Evolutionary conservation across 768 basidiomycete genomes (phyloP).

Genomic region (Trametes sanguinea): DNA sequence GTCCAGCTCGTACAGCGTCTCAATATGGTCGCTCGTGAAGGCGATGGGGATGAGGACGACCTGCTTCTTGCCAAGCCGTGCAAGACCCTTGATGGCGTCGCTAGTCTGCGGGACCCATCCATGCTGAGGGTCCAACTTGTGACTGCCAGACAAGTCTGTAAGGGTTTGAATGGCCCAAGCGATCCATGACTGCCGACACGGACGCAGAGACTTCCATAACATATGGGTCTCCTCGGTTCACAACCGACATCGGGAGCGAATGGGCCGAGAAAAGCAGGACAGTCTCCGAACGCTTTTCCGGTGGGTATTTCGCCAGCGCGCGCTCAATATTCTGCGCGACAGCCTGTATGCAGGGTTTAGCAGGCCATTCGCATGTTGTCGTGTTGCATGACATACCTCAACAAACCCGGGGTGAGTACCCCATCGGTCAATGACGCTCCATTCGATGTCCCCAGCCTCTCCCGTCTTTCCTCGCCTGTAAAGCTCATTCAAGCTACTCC

Average conservation of each 20-base stretch:
- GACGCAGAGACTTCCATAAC: conserved; percentile 92
- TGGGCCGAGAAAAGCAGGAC: conserved; percentile 96
- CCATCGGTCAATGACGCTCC: conserved; percentile 99
- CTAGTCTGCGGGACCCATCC: conserved; percentile 98
- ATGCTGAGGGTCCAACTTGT: conserved; percentile 94
- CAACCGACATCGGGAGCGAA: conserved; percentile 96
- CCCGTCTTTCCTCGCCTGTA: conserved; percentile 66
- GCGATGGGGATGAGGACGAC: conserved; percentile 91
- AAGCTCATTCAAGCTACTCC: conserved; percentile 94
- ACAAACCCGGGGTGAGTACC: conserved; percentile 93
- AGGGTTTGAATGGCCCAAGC: conserved; percentile 76
- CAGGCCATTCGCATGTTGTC: neutral
- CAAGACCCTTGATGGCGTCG: conserved; percentile 86
- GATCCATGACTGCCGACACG: conserved; percentile 91
- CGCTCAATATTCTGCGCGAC: conserved; percentile 86
- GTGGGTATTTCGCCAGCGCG: conserved; percentile 78
- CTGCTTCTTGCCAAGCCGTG: conserved; percentile 73
- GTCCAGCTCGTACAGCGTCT: conserved; percentile 96
- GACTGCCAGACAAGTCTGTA: conserved; percentile 98
- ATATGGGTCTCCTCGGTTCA: conserved; percentile 99
- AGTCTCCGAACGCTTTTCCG: conserved; percentile 66
- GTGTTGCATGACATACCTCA: conserved; percentile 61
- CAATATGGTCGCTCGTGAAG: conserved; percentile 99
- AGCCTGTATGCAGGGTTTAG: conserved; percentile 53
- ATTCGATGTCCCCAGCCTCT: conserved; percentile 70